These are phyloP conservation scores for Pelargonium citronellum DNA, from an alignment of 441 rosid genomes.

Conservation along the genomic window DNA sequence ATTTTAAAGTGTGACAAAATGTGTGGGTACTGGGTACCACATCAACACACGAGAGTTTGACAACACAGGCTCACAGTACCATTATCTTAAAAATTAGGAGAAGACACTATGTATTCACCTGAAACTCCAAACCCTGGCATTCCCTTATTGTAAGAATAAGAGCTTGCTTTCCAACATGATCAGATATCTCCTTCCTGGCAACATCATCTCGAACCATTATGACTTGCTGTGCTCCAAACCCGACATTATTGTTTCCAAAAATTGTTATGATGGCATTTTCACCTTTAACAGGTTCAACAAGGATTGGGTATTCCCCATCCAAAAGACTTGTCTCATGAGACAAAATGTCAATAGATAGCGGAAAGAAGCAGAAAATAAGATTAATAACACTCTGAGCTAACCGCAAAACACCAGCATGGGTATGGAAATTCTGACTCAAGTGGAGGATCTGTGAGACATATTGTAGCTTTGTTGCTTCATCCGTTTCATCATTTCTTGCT, in stretches of 20 bases:
- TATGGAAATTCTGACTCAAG: constrained; percentile 51
- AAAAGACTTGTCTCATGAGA: constrained; percentile 37
- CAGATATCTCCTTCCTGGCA: constrained; percentile 32
- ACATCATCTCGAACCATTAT: constrained; percentile 44
- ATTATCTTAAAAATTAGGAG: background rate
- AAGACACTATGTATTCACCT: constrained; percentile 28
- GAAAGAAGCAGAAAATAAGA: constrained; percentile 41
- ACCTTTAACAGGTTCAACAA: constrained; percentile 31
- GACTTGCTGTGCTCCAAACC: constrained; percentile 52
- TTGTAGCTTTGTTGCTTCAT: constrained; percentile 28
- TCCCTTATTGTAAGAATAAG: constrained; percentile 47
- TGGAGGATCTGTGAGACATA: constrained; percentile 34
- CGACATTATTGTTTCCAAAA: constrained; percentile 36
- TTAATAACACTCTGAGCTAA: constrained; percentile 48
- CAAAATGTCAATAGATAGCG: constrained; percentile 31
- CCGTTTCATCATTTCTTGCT: constrained; percentile 18
- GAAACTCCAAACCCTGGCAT: constrained; percentile 58
- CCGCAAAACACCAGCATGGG: constrained; percentile 47
- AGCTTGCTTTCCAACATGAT: constrained; percentile 41
- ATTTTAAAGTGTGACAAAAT: no score
- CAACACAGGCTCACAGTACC: background rate
- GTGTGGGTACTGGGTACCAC: background rate
- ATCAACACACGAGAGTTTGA: background rate
- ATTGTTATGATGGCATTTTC: constrained; percentile 33
- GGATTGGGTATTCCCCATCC: constrained; percentile 42